Evolutionary conservation across 306 rosid species (phyloP), one percentile per base, ranked within the genome.

Genomic region (Vicia faba): DNA sequence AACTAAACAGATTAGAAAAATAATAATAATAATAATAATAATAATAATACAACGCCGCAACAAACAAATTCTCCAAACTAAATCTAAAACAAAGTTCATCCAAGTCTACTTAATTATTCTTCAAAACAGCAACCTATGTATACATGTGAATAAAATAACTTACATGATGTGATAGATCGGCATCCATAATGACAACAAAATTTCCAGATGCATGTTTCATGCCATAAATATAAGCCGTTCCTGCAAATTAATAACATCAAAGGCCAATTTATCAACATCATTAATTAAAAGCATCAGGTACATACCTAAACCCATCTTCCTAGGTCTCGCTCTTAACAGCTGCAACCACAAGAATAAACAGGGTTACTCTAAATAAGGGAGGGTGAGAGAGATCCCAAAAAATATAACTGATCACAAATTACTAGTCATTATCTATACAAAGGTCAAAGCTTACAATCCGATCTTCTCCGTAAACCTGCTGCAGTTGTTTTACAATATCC

Each of bases 181-280:
- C 98, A 80, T 93, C 97, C 97, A 89, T 88, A 79, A 93, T 93
- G 56, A 89, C 91, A 69, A 89, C 88, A 82, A 89, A 93, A 85
- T 93, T 82, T 23, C 98, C 97, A 66, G 96, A 80, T 45, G 95
- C 98, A 86, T 89, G 95, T 85, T 89, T 88, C 82, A 93, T 77
- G 49, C 97, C 97, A 84, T 93, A 97, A 79, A 83, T 73, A 53
- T 89, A 93, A 73, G 96, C 98, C 76, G 97, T 89, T 75, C 98
- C 98, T 93, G 85, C 76, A 83, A 80, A 78, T 20, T 29, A 68
- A 64, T 62, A 67, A 31, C 23, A 69, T 80, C 81, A 81, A 40
- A 43, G 26, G 46, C 44, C 56, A 71, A 64, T 45, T 71, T 68
- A 29, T 43, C 61, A 43, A 36, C 5, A 54, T n/a, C 40, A 58